Base-by-base conservation (phyloP, 106 monocot genomes). In the Agapanthus africanus region DNA sequence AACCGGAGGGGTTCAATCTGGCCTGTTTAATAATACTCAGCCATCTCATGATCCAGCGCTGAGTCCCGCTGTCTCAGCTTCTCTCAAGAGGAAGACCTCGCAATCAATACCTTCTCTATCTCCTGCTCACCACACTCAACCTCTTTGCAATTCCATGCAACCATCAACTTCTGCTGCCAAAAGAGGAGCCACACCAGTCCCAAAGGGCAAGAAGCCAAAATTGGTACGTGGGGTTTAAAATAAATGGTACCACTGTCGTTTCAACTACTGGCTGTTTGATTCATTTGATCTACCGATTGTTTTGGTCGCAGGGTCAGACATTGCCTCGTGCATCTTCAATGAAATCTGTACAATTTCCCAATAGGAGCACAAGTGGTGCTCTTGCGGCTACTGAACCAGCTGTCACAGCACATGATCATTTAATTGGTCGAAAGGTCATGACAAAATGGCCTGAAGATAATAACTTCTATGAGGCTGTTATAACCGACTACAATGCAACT, bases 401-500 rank as follows among this genome's bases (percentile, higher is more conserved):
- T 67, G n/a, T n/a, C n/a, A n/a, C n/a, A n/a, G n/a, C 47, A 47
- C 26, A 38, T 74, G 46, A 47, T 47, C 25, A 31, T 50, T 77
- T 97, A 40, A 71, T 97, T 73, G 92, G 92, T 19, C 82, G 89
- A 31, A 97, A 92, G 78, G 89, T 97, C 15, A 64, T 72, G 80
- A 97, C 86, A 9, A 86, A 89, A 67, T 97, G 97, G 97, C 97
- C 97, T 51, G 86, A 82, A 34, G 91, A 92, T 76, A 97, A 92
- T 60, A 91, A 77, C 65, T 97, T 97, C 50, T 97, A 97, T 70
- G 92, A 92, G 63, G 97, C 97, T 79, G 87, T 92, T 69, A 90
- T 97, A 70, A 97, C 89, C 54, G 88, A 97, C 65, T 89, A 84
- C 68, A 85, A 92, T 51, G 70, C 87, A 40, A 39, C 30, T 59